Evolutionary conservation across 306 rosid species (phyloP).

Genomic region (Quillaja saponaria): DNA sequence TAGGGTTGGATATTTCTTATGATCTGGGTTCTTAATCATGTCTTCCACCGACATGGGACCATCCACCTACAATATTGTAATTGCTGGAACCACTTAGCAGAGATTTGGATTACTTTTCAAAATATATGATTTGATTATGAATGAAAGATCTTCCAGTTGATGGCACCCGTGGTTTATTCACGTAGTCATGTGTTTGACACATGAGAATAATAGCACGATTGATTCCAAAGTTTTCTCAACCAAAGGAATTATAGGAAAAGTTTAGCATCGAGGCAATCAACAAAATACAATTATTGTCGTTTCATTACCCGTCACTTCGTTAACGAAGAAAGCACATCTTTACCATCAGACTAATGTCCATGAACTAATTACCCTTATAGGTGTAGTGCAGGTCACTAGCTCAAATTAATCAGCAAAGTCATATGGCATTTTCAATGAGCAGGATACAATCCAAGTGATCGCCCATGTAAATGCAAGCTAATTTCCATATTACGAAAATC

Average conservation of each 20-base stretch:
- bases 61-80: constrained; percentile 38
- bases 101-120: background rate
- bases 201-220: background rate
- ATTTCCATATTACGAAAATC: constrained; percentile 38
- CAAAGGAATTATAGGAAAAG: no score
- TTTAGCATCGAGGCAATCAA: background rate
- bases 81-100: constrained; percentile 32
- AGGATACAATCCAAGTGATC: constrained; percentile 28
- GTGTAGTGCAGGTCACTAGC: no score
- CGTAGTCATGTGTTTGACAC: constrained; percentile 22
- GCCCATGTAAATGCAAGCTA: constrained; percentile 33
- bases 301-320: background rate
- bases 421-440: constrained; percentile 1
- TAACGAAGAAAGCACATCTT: no score
- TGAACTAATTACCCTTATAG: no score
- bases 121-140: constrained; percentile 18
- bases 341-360: no score
- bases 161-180: constrained; percentile 1
- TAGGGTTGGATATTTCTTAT: constrained; percentile 31
- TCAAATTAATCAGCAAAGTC: no score
- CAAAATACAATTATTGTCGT: background rate
- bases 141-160: constrained; percentile 15
- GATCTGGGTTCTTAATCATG: constrained; percentile 43
- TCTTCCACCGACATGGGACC: constrained; percentile 25
- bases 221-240: background rate